Evolutionary conservation across 768 basidiomycete genomes (phyloP), one percentile per base, ranked within the genome.

Genomic region (Pleurotus tuber-regium): DNA sequence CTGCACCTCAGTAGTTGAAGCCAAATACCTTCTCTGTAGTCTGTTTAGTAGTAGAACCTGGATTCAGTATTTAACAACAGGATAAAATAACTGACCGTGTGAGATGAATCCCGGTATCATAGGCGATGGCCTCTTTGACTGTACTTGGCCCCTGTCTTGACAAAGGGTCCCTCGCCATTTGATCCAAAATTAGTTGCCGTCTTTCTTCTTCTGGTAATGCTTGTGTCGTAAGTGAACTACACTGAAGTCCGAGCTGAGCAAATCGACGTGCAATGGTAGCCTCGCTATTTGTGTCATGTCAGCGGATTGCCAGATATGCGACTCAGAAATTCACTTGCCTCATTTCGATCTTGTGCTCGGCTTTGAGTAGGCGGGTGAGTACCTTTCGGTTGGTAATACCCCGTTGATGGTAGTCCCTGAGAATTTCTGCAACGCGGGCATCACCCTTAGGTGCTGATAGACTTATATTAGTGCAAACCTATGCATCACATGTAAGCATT

Each of bases 151-250:
- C 71, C 1, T 56, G 57, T 36, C 57, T 60, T 25, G 65, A 61
- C 21, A 50, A 56, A 1, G 65, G 62, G 43, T 72, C 71, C 40
- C 66, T 67, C 9, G 58, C 58, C 63, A 73, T 63, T 56, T 71
- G 67, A 30, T 67, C 64, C 5, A 66, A 39, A 14, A 73, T 59
- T 11, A 72, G 61, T 30, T 70, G 65, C 2, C 61, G 51, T 50
- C 69, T 72, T 2, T 59, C 58, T 1, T 44, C 53, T 14, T 68
- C 64, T 9, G 60, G 55, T 9, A 70, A 58, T 5, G 58, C 51
- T 11, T 38, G 50, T 1, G 67, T 72, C 10, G 67, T 70, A 3
- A 54, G 54, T 9, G 62, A 53, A 48, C 70, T 68, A 3, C 57
- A 70, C 16, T 54, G 51, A 3, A 70, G 52, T 10, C 67, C 67